Percentiles rank a stretch among this genome's conserved stretches.
Evolutionary conservation across 192 early-diverging fungal species (phyloP).

Genomic region (Coemansia brasiliensis): DNA sequence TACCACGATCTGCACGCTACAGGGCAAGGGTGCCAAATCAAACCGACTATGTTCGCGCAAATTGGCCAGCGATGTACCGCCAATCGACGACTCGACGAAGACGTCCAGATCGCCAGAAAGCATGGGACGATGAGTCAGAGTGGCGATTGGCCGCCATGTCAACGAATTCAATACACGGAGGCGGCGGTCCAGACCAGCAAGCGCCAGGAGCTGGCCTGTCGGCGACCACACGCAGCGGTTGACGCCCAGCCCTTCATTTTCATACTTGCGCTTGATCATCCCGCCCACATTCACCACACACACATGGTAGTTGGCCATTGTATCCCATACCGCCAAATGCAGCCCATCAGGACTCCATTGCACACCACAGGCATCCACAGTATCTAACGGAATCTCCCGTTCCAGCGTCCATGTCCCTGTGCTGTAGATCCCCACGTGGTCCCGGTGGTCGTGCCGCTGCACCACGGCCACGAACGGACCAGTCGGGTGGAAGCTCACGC

Average conservation of each 20-base stretch:
- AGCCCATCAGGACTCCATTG: conserved; percentile 47
- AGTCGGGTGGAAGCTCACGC: conserved; percentile 35
- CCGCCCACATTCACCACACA: conserved; percentile 36
- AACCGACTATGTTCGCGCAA: conserved; percentile 27
- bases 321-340: conserved; percentile 42
- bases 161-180: conserved; percentile 41
- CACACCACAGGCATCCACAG: conserved; percentile 25
- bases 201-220: conserved; percentile 40
- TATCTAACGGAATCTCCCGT: conserved; percentile 28
- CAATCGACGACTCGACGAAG: conserved; percentile 10
- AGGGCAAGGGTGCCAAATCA: conserved; percentile 17
- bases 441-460: conserved; percentile 53
- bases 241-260: conserved; percentile 30
- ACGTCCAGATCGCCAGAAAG: conserved; percentile 23
- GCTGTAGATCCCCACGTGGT: conserved; percentile 42
- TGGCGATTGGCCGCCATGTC: conserved; percentile 48
- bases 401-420: conserved; percentile 37
- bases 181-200: conserved; percentile 29
- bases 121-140: conserved; percentile 17
- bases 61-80: neutral
- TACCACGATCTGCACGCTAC: conserved; percentile 9
- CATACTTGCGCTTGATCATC: conserved; percentile 24
- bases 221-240: conserved; percentile 33
- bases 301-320: conserved; percentile 14
- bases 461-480: conserved; percentile 39